Base-by-base conservation (phyloP, 257 asterid genomes). In the Paraleonurus japonicus region DNA sequence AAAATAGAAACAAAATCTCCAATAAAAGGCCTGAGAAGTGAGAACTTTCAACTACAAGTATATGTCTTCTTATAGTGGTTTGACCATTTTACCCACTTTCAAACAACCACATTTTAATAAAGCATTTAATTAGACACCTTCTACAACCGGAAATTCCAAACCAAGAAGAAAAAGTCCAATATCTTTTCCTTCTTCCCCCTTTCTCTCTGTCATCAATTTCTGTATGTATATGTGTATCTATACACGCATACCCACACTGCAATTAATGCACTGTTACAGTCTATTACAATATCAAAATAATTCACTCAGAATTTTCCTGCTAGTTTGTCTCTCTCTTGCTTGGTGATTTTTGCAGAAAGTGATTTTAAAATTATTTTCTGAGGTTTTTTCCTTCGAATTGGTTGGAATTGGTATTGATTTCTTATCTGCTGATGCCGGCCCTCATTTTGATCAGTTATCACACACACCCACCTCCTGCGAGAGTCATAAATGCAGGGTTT, bases 401-500 rank as follows among this genome's bases (percentile, higher is more conserved):
- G 53, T 26, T 64, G 70, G 50, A 26, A 6, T 57, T 53, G 7
- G 3, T n/a, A 41, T 65, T 43, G 28, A 67, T 26, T 33, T 45
- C 26, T 11, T 28, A 15, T 72, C 24, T 19, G 23, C 47, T 74
- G 20, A 61, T 43, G 63, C 50, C 4, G 37, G 62, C 20, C 67
- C 82, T 55, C 61, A 39, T 20, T 70, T 70, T 57, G 10, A 62
- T 72, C 37, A 76, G 32, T 64, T 30, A 20, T 67, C 26, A 54
- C 72, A 6, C 65, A 10, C 65, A 78, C 77, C 72, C 23, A 74
- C 76, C 24, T 27, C 19, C 68, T 62, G 67, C 41, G 55, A 16
- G 50, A 71, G 48, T 59, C 73, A 67, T 76, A 54, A 80, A 80
- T 76, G 84, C 71, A 17, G 47, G 39, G 47, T 61, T 45, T 77